These are phyloP conservation scores for Candida frijolesensis DNA, from an alignment of 1,139 yeast species.

Conservation along the genomic window DNA sequence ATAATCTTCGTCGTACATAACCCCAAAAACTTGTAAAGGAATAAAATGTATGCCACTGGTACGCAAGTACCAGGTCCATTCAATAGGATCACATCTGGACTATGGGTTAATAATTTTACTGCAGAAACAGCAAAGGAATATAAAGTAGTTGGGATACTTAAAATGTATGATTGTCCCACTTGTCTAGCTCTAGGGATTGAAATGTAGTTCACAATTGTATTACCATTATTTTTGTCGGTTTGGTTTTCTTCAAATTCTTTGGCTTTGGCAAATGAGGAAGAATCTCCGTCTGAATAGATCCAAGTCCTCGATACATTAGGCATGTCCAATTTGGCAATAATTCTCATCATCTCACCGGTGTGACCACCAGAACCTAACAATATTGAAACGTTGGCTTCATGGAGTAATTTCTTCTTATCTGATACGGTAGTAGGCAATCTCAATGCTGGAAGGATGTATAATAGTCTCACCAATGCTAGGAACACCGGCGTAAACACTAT, in stretches of 20 bases:
- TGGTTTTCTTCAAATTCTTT: conserved; percentile 34
- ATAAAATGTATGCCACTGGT: conserved; percentile 66
- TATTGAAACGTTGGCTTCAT: conserved; percentile 46
- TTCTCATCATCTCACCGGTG: conserved; percentile 89
- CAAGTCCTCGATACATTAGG: conserved; percentile 38
- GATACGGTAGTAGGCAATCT: conserved; percentile 10
- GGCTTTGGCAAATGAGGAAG: conserved; percentile 56
- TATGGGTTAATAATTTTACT: conserved; percentile 21
- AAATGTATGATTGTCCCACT: conserved; percentile 63
- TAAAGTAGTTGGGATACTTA: conserved; percentile 57
- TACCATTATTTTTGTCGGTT: neutral
- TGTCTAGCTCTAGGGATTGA: conserved; percentile 72
- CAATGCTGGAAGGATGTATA: conserved; percentile 32
- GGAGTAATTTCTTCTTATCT: conserved; percentile 4
- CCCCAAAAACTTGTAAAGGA: conserved; percentile 57
- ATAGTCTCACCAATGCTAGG: conserved; percentile 8
- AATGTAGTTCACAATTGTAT: conserved; percentile 24
- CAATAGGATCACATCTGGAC: conserved; percentile 60
- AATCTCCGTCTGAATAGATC: conserved; percentile 59
- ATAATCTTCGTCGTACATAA: conserved; percentile 58
- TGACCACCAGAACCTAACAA: conserved; percentile 89
- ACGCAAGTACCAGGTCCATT: conserved; percentile 97
- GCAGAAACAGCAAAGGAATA: conserved; percentile 38
- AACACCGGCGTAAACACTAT: conserved; percentile 2
- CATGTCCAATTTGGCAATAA: conserved; percentile 45